Evolutionary conservation across 768 basidiomycete species (phyloP), one percentile per base, ranked within the genome.

Genomic region (Vararia minispora): DNA sequence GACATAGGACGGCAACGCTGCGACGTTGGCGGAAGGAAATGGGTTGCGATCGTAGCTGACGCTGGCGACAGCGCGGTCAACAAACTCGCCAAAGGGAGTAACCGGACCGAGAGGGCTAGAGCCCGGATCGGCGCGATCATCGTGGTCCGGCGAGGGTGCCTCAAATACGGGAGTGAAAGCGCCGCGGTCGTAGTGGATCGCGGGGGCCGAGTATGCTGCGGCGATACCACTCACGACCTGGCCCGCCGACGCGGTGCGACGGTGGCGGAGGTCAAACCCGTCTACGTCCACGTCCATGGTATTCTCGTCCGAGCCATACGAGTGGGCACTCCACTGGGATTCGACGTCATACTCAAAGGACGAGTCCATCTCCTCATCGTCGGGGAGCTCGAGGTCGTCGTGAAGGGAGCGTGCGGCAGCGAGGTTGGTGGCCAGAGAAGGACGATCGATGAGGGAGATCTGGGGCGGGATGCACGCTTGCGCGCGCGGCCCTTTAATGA

Each of bases 401-500:
- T 33, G 35, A 28, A 48, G 51, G 39, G 46, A 41, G 40, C 37
- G 41, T 29, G 17, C 35, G 17, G 36, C 18, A 22, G 38, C 27
- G 18, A 36, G 21, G 9, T 28, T 33, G 36, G 18, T 38, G 27
- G 40, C 38, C 29, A 17, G 35, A 30, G 41, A 50, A 16, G 39
- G 39, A 26, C 35, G 41, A 30, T 42, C 44, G 30, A 50, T 39
- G 34, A 58, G 52, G 25, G 56, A 52, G 18, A 48, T 66, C 48
- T 59, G 61, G 82, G 83, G 83, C 79, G 81, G 79, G 77, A 77
- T 70, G 67, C 78, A 77, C 76, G 79, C 77, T 72, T 84, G 69
- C 72, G 78, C 79, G 77, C 64, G 78, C 60, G 70, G 55, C 75
- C 82, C 82, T 82, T 85, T 84, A 81, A 81, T 83, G 65, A 74